phyloP scores from a whole-genome alignment of 805 yeast genomes.

The Nakazawaea pomicola region DNA sequence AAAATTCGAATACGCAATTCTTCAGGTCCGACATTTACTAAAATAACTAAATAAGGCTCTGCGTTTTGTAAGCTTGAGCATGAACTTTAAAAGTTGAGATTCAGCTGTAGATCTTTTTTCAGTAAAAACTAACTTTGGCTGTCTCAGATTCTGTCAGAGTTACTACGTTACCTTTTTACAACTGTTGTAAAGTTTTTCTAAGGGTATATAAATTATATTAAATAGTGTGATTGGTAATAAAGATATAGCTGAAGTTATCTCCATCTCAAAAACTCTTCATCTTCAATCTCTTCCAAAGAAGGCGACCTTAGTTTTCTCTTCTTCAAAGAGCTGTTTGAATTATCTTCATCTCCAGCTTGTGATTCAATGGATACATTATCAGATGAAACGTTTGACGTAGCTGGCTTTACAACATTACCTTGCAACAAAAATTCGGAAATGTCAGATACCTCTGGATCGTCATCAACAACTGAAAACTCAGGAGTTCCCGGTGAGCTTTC shows the following conservation, averaged over 20 bases:
- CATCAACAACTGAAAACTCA: conserved; percentile 4
- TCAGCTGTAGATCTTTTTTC: too few species aligned
- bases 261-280: conserved; percentile 14
- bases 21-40: too few species aligned
- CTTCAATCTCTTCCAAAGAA: conserved; percentile 13
- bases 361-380: too few species aligned
- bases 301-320: conserved; percentile 11
- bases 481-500: neutral
- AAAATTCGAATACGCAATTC: too few species aligned
- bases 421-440: conserved; percentile 1
- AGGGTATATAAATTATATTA: neutral
- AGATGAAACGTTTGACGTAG: neutral
- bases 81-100: too few species aligned
- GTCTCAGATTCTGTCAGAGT: too few species aligned
- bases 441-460: conserved; percentile 8
- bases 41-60: too few species aligned
- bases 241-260: neutral
- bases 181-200: too few species aligned
- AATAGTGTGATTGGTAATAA: neutral
- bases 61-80: too few species aligned
- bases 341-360: neutral
- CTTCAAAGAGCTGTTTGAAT: conserved; percentile 1
- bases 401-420: neutral
- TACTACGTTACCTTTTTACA: too few species aligned
- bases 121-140: too few species aligned